Evolutionary conservation across 202 grass and related monocot species (phyloP).

Genomic region (Cymbopogon flexuosus): DNA sequence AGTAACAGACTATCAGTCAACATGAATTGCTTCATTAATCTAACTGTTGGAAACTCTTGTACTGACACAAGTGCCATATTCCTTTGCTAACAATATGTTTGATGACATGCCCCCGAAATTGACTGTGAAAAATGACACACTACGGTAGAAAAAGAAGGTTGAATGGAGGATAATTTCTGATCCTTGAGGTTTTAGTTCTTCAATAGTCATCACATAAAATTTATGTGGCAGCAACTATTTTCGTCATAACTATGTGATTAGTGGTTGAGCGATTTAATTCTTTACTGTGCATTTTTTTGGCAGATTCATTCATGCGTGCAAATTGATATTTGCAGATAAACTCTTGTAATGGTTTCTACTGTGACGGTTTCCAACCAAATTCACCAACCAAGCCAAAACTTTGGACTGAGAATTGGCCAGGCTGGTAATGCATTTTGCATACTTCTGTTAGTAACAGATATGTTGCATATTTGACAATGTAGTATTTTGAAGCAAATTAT

Average conservation of each 20-base stretch:
- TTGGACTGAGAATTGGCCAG: slow-evolving; percentile 99
- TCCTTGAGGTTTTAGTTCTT: background rate
- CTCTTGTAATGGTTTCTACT: slow-evolving; percentile 94
- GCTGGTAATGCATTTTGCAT: slow-evolving; percentile 60
- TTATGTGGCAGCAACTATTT: background rate
- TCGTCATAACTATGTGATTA: background rate
- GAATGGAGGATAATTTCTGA: background rate
- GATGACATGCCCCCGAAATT: background rate
- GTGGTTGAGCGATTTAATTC: background rate
- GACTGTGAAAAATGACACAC: background rate
- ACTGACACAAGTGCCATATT: background rate
- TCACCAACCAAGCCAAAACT: slow-evolving; percentile 88
- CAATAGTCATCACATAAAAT: background rate
- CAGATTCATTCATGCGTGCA: slow-evolving; percentile 6
- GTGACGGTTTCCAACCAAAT: slow-evolving; percentile 74
- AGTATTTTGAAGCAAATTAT: slow-evolving; percentile 5
- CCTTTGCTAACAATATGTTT: background rate
- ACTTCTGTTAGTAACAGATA: background rate
- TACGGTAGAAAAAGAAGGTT: background rate
- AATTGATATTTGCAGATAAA: slow-evolving; percentile 66
- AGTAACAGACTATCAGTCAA: background rate
- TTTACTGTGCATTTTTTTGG: background rate
- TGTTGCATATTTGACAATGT: background rate
- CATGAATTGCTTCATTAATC: background rate
- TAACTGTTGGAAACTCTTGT: background rate